phyloP scores from a whole-genome alignment of 768 basidiomycete genomes.

The Kwoniella bestiolae region DNA sequence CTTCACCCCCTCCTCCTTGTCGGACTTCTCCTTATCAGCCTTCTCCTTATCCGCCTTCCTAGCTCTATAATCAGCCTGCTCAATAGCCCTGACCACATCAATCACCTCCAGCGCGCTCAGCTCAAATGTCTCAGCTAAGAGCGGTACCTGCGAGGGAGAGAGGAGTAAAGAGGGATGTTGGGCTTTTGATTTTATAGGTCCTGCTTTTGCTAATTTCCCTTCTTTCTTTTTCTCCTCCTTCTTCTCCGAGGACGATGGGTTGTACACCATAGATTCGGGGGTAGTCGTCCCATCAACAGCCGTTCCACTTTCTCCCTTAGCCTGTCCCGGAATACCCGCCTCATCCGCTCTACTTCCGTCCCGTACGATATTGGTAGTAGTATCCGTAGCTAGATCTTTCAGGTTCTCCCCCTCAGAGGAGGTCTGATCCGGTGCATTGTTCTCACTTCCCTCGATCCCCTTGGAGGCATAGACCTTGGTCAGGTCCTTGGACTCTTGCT shows the following conservation, averaged over 20 bases:
- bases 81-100: conserved; percentile 56
- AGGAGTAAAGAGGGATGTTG: conserved; percentile 44
- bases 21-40: conserved; percentile 17
- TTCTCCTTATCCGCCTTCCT: conserved; percentile 36
- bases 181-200: conserved; percentile 21
- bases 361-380: neutral
- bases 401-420: conserved; percentile 5
- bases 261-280: conserved; percentile 31
- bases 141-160: conserved; percentile 32
- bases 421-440: conserved; percentile 40
- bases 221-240: neutral
- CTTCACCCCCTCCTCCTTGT: neutral
- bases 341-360: neutral
- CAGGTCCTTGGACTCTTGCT: conserved; percentile 40
- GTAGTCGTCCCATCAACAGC: conserved; percentile 46
- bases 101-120: conserved; percentile 51
- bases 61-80: conserved; percentile 53
- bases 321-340: conserved; percentile 27
- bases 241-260: conserved; percentile 14
- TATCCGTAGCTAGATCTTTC: neutral
- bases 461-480: conserved; percentile 41
- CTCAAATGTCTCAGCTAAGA: conserved; percentile 45
- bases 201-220: conserved; percentile 4
- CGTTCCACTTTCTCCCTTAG: conserved; percentile 26
- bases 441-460: conserved; percentile 28